Conservation (phyloP, 108 stramenopile genomes). For the Stephanodiscus triporus region DNA sequence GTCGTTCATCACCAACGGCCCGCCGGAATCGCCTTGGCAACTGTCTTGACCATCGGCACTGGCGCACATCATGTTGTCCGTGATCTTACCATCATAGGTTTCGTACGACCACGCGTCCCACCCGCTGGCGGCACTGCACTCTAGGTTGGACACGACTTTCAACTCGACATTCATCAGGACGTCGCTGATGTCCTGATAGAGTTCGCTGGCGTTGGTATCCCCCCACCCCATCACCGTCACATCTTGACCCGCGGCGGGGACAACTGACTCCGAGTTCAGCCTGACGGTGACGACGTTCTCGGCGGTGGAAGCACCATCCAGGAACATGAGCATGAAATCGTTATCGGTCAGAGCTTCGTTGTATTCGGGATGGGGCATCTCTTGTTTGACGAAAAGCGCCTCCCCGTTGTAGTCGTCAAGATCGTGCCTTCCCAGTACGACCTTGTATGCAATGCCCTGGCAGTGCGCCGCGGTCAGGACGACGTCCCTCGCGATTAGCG, state of each 20-base stretch:
- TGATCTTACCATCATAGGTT: slow-evolving; percentile 25
- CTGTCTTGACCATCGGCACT: slow-evolving; percentile 16
- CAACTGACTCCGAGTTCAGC: slow-evolving; percentile 36
- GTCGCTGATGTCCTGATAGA: slow-evolving; percentile 1
- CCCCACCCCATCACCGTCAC: slow-evolving; percentile 67
- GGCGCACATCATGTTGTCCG: slow-evolving; percentile 41
- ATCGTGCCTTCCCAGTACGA: slow-evolving; percentile 23
- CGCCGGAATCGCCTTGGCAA: slow-evolving; percentile 44
- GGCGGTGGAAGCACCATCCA: background rate
- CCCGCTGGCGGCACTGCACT: slow-evolving; percentile 35
- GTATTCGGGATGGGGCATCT: slow-evolving; percentile 20
- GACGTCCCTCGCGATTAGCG: background rate
- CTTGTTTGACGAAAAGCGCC: background rate
- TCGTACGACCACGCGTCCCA: slow-evolving; percentile 11
- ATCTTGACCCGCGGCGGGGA: slow-evolving; percentile 28
- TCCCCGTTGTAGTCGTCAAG: background rate
- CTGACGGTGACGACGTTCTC: slow-evolving; percentile 3
- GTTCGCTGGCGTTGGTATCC: slow-evolving; percentile 7
- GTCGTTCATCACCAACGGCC: slow-evolving; percentile 40
- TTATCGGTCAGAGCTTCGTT: slow-evolving; percentile 5
- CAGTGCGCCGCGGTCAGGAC: slow-evolving; percentile 14
- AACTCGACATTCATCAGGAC: slow-evolving; percentile 23
- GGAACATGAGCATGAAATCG: slow-evolving; percentile 33
- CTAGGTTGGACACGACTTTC: slow-evolving; percentile 28
- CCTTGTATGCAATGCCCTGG: slow-evolving; percentile 26